Evolutionary conservation across 192 early-diverging fungal species (phyloP), one percentile per base, ranked within the genome.

Genomic region (Jimgerdemannia lactiflua): DNA sequence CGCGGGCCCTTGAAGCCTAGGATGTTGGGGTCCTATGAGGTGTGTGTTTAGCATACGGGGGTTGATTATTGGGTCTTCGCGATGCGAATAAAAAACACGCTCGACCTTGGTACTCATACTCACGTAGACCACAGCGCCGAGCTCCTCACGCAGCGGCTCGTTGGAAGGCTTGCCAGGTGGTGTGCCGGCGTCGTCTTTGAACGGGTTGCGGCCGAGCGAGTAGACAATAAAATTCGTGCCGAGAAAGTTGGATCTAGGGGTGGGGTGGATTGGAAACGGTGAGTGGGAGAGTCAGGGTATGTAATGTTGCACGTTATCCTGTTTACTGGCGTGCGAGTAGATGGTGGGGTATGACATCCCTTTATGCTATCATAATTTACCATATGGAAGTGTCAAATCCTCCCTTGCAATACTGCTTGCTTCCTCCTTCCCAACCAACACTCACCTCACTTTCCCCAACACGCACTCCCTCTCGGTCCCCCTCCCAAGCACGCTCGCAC

Each of bases 1-100:
- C 96, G 91, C 9, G 96, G 97, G 0, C 96, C 97, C 77, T 94
- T 94, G 72, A 93, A 88, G 20, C 96, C 95, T 42, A 97, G 83
- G 19, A 97, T 89, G 77, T 95, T 95, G 2, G 93, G 91, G 43
- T 97, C 93, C 90, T 96, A 80, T 29, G 29, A 29, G 29, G 29
- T 29, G 29, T 29, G 29, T 42, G 43, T 11, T 42, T 10, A 78
- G 20, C 18, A 49, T 29, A 0, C 20, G 42, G 41, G 69, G 18
- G 39, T 4, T 17, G 49, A 20, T 71, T 64, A 29, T 64, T 8
- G 11, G 44, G 69, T 69, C 10, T 44, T 73, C 39, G 71, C 20
- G 17, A 20, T 7, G 39, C 29, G 72, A 39, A 18, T 29, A 29
- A 29, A 29, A 29, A 29, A 29, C 1, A 29, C 29, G 29, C 29